Evolutionary conservation across 2,329 filamentous ascomycete genomes (phyloP), one percentile per base, ranked within the genome.

Genomic region (Geosmithia flava): DNA sequence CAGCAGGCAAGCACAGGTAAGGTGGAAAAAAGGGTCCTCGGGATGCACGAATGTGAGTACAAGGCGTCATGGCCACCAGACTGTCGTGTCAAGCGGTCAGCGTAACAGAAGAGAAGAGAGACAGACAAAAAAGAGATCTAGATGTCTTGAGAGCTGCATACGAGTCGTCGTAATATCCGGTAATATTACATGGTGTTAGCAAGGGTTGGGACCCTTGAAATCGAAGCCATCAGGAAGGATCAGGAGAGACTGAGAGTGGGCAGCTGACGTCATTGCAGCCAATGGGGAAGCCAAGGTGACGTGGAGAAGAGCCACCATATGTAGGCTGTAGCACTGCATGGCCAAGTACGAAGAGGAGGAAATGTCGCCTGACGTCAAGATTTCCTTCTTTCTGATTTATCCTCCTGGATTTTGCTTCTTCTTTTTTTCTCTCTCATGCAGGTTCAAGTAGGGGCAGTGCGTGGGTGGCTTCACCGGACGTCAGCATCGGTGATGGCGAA

Each of bases 241-340:
- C 33, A 42, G 20, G 40, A 42, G 43, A 33, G 20, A 8, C 44
- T 41, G 45, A 41, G 30, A 47, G 29, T 19, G 45, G 29, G 40
- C 47, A 44, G 15, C 47, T 55, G 53, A 55, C 51, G 52, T 54
- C 52, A 55, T 27, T 29, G 19, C 27, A 37, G 45, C 52, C 53
- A 51, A 52, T 51, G 40, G 37, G 45, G 39, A 11, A 37, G 33
- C 33, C 33, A 37, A 37, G 23, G 33, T 37, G 33, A 37, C 33
- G 33, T 37, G 33, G 33, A 37, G 33, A 37, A 13, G 33, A 37
- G 33, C 33, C 33, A 37, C 33, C 23, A 8, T 27, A 27, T 27
- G 23, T 27, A 37, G 15, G 11, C 33, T 6, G 33, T 37, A 37
- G 15, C 33, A 37, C 33, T 37, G 33, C 33, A 16, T 37, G 33